Evolutionary conservation across 495 filamentous ascomycete species (phyloP), one percentile per base, ranked within the genome.

Genomic region (Podospora pseudoanserina): DNA sequence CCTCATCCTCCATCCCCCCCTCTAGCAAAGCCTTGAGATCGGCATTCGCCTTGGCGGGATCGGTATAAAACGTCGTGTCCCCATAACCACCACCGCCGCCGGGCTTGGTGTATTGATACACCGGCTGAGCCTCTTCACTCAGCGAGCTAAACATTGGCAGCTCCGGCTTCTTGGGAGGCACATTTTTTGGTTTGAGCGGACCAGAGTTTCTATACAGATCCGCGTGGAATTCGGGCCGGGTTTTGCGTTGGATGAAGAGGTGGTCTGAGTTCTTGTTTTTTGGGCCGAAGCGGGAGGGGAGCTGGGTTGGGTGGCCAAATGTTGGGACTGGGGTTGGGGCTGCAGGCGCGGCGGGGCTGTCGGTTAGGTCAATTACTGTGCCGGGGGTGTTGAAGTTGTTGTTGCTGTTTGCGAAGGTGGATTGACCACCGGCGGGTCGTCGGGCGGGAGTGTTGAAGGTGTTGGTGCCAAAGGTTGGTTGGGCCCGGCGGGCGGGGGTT

Each of bases 1-100:
- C 87, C 27, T 90, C 90, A 19, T 94, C 92, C 60, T 95, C 93
- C 71, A 97, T 89, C 2, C 90, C 90, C 23, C 93, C 93, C 78
- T 96, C 92, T 3, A 97, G 81, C 18, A 97, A 77, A 34, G 90
- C 92, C 76, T 97, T 96, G 67, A 97, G 88, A 71, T 96, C 92
- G 67, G 92, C 90, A 16, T 88, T 87, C 3, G 93, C 92, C 72
- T 94, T 90, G 28, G 83, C 83, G 0, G 89, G 82, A 72, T 96
- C 92, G 0, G 96, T 88, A 74, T 92, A 96, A 4, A 86, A 80
- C 63, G 86, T 86, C 59, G 86, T 85, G 65, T 92, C 89, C 7
- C 73, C 73, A 71, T 67, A 80, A 18, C 23, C 20, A 20, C 58
- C 26, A 69, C 61, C 39, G 4, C 64, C 71, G 4, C 70, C 54